Conservation (phyloP, 257 asterid species). For the Solanum tacnaense region DNA sequence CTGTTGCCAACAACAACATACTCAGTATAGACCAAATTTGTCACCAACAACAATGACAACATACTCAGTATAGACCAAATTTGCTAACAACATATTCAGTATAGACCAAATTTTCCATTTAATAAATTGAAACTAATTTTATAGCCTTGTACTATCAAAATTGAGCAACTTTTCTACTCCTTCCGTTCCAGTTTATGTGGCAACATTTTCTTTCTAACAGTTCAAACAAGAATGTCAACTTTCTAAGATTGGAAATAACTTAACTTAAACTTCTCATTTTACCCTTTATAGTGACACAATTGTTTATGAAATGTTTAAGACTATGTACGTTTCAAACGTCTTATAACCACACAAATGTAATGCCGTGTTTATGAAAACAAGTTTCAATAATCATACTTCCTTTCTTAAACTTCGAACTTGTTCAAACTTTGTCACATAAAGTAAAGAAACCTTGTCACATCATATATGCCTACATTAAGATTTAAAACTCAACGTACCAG, state of each 20-base stretch:
- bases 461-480: background rate
- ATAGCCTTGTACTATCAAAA: background rate
- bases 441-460: background rate
- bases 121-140: background rate
- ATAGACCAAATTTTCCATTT: background rate
- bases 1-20: too few relatives aligned
- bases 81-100: background rate
- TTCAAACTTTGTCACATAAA: background rate
- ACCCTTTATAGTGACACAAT: background rate
- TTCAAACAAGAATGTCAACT: background rate
- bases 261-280: background rate
- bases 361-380: background rate
- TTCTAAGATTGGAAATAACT: background rate
- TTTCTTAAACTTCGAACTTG: background rate
- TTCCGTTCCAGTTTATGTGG: background rate
- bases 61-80: too few relatives aligned
- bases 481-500: slow-evolving; percentile 25
- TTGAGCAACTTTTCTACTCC: background rate
- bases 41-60: too few relatives aligned
- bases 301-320: background rate
- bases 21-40: background rate
- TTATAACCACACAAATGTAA: background rate
- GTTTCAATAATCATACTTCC: background rate
- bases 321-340: background rate
- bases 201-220: background rate